Percentiles rank a stretch among this genome's conserved stretches.
phyloP scores from a whole-genome alignment of 2,329 filamentous ascomycete genomes.

The Hypoxylon sp. region DNA sequence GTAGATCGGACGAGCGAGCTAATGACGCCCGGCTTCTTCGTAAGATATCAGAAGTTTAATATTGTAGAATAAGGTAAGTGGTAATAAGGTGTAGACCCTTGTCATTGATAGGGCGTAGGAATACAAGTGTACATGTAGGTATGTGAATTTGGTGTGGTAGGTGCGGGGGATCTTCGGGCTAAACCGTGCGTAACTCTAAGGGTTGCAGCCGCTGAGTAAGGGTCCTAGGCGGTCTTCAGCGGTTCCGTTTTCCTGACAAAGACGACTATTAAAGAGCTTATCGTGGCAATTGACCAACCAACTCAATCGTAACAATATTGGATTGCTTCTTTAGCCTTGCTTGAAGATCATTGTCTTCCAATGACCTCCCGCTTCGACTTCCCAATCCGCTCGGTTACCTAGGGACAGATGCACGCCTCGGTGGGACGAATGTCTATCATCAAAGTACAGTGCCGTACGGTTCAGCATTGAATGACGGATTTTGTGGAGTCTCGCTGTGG shows the following conservation, averaged over 20 bases:
- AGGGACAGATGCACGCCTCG: constrained; percentile 29
- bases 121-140: background rate
- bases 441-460: constrained; percentile 29
- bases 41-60: constrained; percentile 7
- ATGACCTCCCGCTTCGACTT: constrained; percentile 14
- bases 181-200: no score
- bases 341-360: constrained; percentile 5
- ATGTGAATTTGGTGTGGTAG: background rate
- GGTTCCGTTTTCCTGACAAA: constrained; percentile 12
- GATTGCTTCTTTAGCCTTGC: constrained; percentile 8
- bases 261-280: constrained; percentile 9
- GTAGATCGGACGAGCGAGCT: constrained; percentile 9
- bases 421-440: constrained; percentile 34
- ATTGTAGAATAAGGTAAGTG: constrained; percentile 5
- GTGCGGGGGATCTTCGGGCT: constrained; percentile 33
- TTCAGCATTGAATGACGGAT: constrained; percentile 19
- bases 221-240: no score
- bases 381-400: constrained; percentile 21
- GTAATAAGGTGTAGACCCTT: constrained; percentile 3
- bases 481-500: constrained; percentile 49
- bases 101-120: background rate
- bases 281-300: constrained; percentile 22
- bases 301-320: constrained; percentile 10
- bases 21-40: constrained; percentile 1
- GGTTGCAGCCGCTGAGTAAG: no score